Evolutionary conservation across 1,139 yeast species (phyloP).

Genomic region (Hemisphaericaspora subhashii): DNA sequence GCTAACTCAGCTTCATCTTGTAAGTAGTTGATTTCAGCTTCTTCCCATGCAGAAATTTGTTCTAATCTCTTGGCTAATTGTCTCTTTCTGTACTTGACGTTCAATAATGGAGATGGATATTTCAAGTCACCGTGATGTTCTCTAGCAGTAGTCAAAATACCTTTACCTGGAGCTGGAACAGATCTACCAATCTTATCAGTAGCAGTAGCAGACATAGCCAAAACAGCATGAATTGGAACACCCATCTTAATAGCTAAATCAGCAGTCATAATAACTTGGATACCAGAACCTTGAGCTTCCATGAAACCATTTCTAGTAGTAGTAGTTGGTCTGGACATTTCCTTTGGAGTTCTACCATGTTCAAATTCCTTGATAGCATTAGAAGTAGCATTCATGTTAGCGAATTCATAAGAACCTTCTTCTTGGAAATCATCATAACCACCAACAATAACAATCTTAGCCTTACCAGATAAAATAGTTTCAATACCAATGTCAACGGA

Average conservation of each 20-base stretch:
- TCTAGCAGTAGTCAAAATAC: conserved; percentile 96
- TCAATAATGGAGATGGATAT: conserved; percentile 78
- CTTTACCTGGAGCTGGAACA: conserved; percentile 99
- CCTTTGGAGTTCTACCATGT: conserved; percentile 96
- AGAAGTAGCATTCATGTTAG: conserved; percentile 98
- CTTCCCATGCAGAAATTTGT: conserved; percentile 85
- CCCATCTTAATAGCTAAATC: conserved; percentile 96
- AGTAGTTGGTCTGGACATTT: conserved; percentile 98
- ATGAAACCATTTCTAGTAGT: conserved; percentile 95
- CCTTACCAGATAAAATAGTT: conserved; percentile 88
- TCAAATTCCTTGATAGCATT: conserved; percentile 83
- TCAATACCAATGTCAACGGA: conserved; percentile 96
- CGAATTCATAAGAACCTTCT: conserved; percentile 97
- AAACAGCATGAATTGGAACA: conserved; percentile 95
- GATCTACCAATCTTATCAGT: conserved; percentile 98
- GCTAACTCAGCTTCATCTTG: conserved; percentile 53
- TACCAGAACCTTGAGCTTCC: conserved; percentile 99
- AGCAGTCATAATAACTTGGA: conserved; percentile 94
- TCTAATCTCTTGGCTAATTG: conserved; percentile 78
- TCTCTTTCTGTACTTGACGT: conserved; percentile 90
- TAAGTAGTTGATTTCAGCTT: conserved; percentile 65
- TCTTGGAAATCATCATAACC: conserved; percentile 99
- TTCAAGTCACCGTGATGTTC: conserved; percentile 85
- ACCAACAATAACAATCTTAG: conserved; percentile 95
- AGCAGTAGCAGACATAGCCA: conserved; percentile 94